Conservation (phyloP, 2,329 filamentous ascomycete species). For the Microsporum canis region DNA sequence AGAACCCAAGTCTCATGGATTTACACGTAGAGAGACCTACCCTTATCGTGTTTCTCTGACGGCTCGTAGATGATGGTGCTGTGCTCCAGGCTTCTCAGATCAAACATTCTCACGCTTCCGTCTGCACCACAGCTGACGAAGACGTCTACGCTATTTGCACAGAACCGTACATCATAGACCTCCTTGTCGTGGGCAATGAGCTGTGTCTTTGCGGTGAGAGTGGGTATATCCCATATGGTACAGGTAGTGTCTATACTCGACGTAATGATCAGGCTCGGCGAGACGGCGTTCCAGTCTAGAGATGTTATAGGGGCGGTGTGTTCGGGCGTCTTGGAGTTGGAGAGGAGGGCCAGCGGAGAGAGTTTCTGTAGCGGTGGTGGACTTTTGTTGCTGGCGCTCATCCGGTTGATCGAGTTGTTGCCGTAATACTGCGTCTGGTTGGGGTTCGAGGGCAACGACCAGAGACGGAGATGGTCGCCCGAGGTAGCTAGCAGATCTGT, state of each 20-base stretch:
- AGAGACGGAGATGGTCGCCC: constrained; percentile 83
- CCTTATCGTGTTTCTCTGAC: constrained; percentile 64
- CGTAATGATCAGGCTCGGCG: constrained; percentile 93
- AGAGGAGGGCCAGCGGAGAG: constrained; percentile 81
- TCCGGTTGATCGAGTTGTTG: constrained; percentile 58
- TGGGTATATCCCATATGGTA: constrained; percentile 99
- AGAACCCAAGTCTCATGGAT: background rate
- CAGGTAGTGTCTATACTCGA: constrained; percentile 98
- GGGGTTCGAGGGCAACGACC: constrained; percentile 62
- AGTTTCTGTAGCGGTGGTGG: constrained; percentile 59
- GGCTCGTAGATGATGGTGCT: constrained; percentile 99
- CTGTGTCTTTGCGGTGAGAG: constrained; percentile 93
- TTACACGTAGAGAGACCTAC: constrained; percentile 34
- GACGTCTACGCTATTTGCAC: constrained; percentile 94
- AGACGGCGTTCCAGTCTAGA: constrained; percentile 95
- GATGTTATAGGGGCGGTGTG: constrained; percentile 95
- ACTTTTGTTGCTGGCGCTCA: constrained; percentile 43
- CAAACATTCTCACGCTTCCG: constrained; percentile 97
- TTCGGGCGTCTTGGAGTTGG: constrained; percentile 96
- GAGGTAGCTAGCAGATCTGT: constrained; percentile 92
- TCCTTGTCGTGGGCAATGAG: constrained; percentile 98
- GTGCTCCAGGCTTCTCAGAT: constrained; percentile 88
- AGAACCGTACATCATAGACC: constrained; percentile 96
- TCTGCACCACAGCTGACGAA: constrained; percentile 97
- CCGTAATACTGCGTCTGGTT: constrained; percentile 45